A percentile compares a stretch with the other conserved stretches of the same genome.
Conservation (phyloP, 495 filamentous ascomycete genomes). For the Aspergillus taichungensis region DNA sequence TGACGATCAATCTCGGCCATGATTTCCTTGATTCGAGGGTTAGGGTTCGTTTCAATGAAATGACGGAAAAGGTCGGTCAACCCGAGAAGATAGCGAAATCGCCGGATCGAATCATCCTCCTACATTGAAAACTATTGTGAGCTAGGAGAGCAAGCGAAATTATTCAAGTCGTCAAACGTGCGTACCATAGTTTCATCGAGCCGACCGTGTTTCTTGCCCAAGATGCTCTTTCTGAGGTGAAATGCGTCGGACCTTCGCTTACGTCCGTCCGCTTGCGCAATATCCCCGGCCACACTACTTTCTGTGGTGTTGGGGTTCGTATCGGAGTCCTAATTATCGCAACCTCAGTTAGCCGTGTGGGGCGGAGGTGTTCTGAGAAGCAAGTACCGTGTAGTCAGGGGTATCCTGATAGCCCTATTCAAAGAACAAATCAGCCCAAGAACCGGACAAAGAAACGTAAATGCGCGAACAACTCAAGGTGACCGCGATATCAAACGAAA, state of each 20-base stretch:
- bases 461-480: background rate
- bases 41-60: slow-evolving; percentile 96
- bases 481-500: background rate
- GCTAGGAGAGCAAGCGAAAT: background rate
- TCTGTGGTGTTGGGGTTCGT: slow-evolving; percentile 87
- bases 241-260: slow-evolving; percentile 78
- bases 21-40: slow-evolving; percentile 82
- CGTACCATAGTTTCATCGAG: slow-evolving; percentile 85
- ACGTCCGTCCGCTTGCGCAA: slow-evolving; percentile 58
- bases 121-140: slow-evolving; percentile 23
- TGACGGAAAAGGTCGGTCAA: slow-evolving; percentile 97
- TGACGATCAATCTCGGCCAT: slow-evolving; percentile 90
- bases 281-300: slow-evolving; percentile 76
- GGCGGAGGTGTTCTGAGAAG: background rate
- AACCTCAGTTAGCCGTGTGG: slow-evolving; percentile 2
- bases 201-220: slow-evolving; percentile 88
- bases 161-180: background rate
- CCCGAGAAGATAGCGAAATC: slow-evolving; percentile 92
- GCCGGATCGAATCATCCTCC: slow-evolving; percentile 92
- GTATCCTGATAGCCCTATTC: slow-evolving; percentile 65
- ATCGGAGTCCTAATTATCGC: slow-evolving; percentile 59
- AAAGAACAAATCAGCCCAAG: background rate
- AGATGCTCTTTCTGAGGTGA: slow-evolving; percentile 77
- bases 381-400: slow-evolving; percentile 63
- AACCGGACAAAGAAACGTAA: background rate